Evolutionary conservation across 495 filamentous ascomycete species (phyloP).

Genomic region (Lophiotrema nucula): DNA sequence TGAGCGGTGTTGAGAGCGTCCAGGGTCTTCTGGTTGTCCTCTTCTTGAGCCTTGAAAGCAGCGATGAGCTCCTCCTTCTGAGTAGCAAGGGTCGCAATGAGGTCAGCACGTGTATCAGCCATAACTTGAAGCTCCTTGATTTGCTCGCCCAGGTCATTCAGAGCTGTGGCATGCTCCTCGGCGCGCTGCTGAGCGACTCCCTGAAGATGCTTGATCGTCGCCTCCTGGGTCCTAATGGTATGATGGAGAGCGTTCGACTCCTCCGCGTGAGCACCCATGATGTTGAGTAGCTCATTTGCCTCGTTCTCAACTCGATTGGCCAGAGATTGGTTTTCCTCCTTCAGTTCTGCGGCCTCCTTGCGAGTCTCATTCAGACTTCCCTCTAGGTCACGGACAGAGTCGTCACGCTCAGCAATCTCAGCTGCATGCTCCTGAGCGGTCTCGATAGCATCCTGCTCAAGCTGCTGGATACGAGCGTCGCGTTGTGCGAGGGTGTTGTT

Average conservation of each 20-base stretch:
- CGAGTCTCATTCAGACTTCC: not conserved
- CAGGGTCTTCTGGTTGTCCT: slow-evolving; percentile 7
- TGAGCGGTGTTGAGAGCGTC: slow-evolving; percentile 9
- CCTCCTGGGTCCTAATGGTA: slow-evolving; percentile 3
- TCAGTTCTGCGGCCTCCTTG: slow-evolving; percentile 3
- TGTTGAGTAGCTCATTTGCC: slow-evolving; percentile 22
- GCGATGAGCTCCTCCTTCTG: slow-evolving; percentile 23
- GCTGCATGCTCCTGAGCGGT: slow-evolving; percentile 13
- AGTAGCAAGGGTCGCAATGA: slow-evolving; percentile 5
- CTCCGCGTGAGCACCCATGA: slow-evolving; percentile 2
- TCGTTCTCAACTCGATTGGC: slow-evolving; percentile 19
- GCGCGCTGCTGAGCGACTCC: not conserved
- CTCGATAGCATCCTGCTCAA: slow-evolving; percentile 24
- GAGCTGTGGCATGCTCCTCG: not conserved
- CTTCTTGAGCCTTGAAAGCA: slow-evolving; percentile 7
- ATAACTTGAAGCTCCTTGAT: slow-evolving; percentile 11
- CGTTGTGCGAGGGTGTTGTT: slow-evolving; percentile 24
- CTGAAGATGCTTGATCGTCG: slow-evolving; percentile 16
- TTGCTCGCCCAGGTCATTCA: slow-evolving; percentile 17
- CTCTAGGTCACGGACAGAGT: slow-evolving; percentile 10
- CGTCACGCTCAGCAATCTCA: slow-evolving; percentile 23
- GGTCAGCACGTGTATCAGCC: slow-evolving; percentile 8
- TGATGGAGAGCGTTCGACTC: not conserved
- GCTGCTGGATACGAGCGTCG: slow-evolving; percentile 17
- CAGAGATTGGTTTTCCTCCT: slow-evolving; percentile 9